These are phyloP conservation scores for Sporisorium scitamineum DNA, from an alignment of 1,284 basidiomycete species.

Conservation along the genomic window DNA sequence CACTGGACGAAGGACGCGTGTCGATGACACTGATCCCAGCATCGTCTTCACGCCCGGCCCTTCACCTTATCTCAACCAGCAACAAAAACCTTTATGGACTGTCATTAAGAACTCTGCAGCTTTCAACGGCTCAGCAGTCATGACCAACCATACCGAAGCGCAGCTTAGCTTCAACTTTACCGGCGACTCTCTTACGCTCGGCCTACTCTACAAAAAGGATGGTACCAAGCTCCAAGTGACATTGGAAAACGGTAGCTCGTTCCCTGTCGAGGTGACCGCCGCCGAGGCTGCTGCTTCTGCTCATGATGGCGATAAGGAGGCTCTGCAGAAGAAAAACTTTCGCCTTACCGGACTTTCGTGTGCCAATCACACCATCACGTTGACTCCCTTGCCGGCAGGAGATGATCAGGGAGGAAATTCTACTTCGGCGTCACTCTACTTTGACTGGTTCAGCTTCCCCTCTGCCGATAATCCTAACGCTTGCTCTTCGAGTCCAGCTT, in stretches of 20 bases:
- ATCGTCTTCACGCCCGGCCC: conserved; percentile 20
- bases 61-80: conserved; percentile 12
- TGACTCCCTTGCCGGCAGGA: not conserved
- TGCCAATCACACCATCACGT: conserved; percentile 25
- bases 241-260: conserved; percentile 17
- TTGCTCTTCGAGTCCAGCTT: conserved; percentile 1
- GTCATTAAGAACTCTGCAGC: not conserved
- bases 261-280: conserved; percentile 11
- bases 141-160: conserved; percentile 1
- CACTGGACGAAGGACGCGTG: conserved; percentile 13
- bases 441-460: conserved; percentile 30
- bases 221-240: conserved; percentile 15
- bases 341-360: conserved; percentile 15
- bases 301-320: conserved; percentile 6
- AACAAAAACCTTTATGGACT: conserved; percentile 6
- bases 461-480: not conserved
- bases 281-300: conserved; percentile 13
- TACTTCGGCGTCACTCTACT: conserved; percentile 4
- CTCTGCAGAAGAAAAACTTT: conserved; percentile 26
- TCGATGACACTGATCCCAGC: conserved; percentile 28
- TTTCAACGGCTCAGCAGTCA: conserved; percentile 20
- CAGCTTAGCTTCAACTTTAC: conserved; percentile 22
- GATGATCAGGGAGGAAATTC: not conserved
- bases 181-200: conserved; percentile 21
- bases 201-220: conserved; percentile 20